A percentile compares a stretch with the other conserved stretches of the same genome.
phyloP scores from a whole-genome alignment of 2,329 filamentous ascomycete genomes.

The Colletotrichum falcatum region DNA sequence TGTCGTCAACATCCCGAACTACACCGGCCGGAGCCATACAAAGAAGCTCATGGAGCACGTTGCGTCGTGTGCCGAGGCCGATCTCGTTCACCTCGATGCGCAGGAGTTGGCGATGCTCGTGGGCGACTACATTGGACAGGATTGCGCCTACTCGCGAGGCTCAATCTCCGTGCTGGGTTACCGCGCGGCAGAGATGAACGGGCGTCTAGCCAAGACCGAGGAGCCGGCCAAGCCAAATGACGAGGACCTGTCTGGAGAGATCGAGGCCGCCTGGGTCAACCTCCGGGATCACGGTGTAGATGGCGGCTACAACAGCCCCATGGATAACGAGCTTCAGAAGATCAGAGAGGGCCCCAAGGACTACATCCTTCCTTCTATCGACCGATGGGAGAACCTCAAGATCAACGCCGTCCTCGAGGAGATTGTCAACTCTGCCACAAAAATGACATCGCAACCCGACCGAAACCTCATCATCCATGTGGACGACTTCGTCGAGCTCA shows the following conservation, averaged over 20 bases:
- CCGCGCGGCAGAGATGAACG: constrained; percentile 65
- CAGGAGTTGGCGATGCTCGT: constrained; percentile 77
- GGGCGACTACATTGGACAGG: constrained; percentile 77
- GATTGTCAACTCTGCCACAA: constrained; percentile 50
- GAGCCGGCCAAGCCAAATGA: constrained; percentile 55
- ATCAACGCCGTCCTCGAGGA: constrained; percentile 68
- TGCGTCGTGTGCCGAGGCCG: constrained; percentile 71
- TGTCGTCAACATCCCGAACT: constrained; percentile 51
- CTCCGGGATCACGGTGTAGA: constrained; percentile 43
- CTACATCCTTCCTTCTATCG: constrained; percentile 51
- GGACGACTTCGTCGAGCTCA: constrained; percentile 84
- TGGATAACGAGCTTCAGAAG: constrained; percentile 60
- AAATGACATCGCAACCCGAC: constrained; percentile 40
- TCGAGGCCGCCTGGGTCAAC: constrained; percentile 45
- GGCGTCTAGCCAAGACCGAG: constrained; percentile 62
- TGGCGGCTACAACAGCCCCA: constrained; percentile 44
- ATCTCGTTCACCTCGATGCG: constrained; percentile 76
- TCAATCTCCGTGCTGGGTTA: constrained; percentile 68
- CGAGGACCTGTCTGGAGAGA: constrained; percentile 45
- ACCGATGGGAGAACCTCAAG: constrained; percentile 73
- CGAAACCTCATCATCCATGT: constrained; percentile 79
- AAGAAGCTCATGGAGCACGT: constrained; percentile 68
- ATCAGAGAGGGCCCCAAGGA: constrained; percentile 52
- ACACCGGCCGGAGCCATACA: constrained; percentile 44
- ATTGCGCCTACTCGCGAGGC: constrained; percentile 61